Conservation (phyloP, 108 stramenopile species). For the Thalassiosira profunda region DNA sequence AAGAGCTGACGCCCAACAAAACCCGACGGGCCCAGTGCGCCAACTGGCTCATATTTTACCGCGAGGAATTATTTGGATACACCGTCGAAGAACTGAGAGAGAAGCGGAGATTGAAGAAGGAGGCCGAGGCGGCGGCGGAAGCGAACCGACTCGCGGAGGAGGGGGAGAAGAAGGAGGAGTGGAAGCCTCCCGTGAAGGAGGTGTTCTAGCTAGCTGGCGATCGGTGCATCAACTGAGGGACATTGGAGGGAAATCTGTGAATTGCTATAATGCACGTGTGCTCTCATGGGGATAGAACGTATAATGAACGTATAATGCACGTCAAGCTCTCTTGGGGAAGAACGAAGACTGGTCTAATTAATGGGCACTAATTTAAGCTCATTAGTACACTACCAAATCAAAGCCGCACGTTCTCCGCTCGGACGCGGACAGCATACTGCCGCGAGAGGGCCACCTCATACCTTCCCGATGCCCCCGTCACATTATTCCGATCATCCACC, state of each 20-base stretch:
- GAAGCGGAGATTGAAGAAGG: constrained; percentile 56
- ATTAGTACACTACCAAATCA: too few species aligned
- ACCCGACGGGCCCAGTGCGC: constrained; percentile 95
- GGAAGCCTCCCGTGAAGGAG: constrained; percentile 82
- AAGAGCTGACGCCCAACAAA: constrained; percentile 96
- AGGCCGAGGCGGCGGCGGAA: constrained; percentile 59
- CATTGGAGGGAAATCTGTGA: too few species aligned
- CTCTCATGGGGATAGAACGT: too few species aligned
- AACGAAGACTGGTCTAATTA: too few species aligned
- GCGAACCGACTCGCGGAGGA: constrained; percentile 35
- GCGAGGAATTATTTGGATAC: constrained; percentile 89
- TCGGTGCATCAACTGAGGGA: too few species aligned
- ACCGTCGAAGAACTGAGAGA: constrained; percentile 86
- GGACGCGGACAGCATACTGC: constrained; percentile 31
- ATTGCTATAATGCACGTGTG: too few species aligned
- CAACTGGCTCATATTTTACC: constrained; percentile 92
- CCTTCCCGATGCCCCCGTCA: constrained; percentile 12
- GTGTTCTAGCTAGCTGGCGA: too few species aligned
- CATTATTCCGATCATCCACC: neutral
- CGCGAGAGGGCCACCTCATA: constrained; percentile 26
- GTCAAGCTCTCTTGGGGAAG: too few species aligned
- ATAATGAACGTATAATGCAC: too few species aligned
- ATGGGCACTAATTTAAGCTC: too few species aligned
- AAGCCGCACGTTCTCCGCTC: constrained; percentile 28
- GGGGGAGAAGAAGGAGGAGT: constrained; percentile 46